Conservation (phyloP, 768 basidiomycete species). For the Tephrocybe rancida region DNA sequence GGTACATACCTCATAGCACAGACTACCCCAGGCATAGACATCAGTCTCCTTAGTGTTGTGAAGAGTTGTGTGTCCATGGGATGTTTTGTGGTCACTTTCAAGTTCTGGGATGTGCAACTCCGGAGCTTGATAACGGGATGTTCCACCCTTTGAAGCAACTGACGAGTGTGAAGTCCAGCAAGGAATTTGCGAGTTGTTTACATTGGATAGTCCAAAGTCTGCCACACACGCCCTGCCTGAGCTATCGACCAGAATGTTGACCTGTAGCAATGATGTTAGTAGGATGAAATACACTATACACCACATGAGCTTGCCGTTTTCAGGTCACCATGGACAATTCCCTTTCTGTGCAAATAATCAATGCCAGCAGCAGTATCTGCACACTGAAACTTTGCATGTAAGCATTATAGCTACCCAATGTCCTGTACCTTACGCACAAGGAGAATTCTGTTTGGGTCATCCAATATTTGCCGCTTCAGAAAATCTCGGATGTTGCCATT, state of each 20-base stretch:
- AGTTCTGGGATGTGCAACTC: neutral
- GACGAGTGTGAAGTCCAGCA: conserved; percentile 4
- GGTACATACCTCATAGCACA: conserved; percentile 3
- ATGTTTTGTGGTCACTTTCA: neutral
- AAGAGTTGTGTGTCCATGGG: neutral
- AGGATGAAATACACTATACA: neutral
- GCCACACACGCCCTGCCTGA: too few species aligned
- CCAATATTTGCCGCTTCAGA: neutral
- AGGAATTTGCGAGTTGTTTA: neutral
- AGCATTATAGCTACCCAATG: neutral
- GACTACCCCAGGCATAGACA: conserved; percentile 4
- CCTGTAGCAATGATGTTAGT: neutral
- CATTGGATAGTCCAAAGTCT: conserved; percentile 1
- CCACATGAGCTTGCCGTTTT: neutral
- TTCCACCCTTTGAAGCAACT: conserved; percentile 1
- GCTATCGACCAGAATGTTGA: neutral
- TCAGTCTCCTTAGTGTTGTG: neutral
- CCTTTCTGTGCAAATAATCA: neutral
- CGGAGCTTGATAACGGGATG: conserved; percentile 1
- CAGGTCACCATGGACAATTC: conserved; percentile 5
- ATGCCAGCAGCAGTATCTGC: conserved; percentile 4
- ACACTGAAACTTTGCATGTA: neutral
- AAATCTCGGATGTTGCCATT: neutral
- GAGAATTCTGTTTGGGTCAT: neutral
- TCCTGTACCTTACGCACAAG: neutral